A percentile compares a stretch with the other conserved stretches of the same genome.
These are phyloP conservation scores for Brassica rapa DNA, from an alignment of 345 rosid genomes.

Conservation along the genomic window DNA sequence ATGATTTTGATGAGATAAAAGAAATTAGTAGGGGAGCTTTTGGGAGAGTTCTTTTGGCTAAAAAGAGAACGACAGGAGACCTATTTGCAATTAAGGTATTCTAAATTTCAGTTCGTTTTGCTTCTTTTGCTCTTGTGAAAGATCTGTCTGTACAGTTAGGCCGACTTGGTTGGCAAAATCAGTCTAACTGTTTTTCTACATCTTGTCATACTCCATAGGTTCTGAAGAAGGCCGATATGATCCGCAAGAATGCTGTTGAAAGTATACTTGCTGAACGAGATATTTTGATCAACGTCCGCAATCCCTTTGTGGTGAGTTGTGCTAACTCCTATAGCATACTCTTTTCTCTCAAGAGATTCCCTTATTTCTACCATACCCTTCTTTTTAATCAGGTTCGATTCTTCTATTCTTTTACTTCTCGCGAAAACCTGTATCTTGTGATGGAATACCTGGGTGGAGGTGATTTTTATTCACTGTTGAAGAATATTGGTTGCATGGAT, in stretches of 20 bases:
- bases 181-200: slow-evolving; percentile 7
- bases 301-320: slow-evolving; percentile 96
- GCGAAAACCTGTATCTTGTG: slow-evolving; percentile 94
- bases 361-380: slow-evolving; percentile 38
- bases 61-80: slow-evolving; percentile 91
- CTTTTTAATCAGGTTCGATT: slow-evolving; percentile 80
- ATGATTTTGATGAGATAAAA: slow-evolving; percentile 79
- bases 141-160: not conserved
- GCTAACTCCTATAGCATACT: slow-evolving; percentile 40
- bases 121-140: slow-evolving; percentile 16
- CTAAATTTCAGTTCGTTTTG: slow-evolving; percentile 12
- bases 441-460: slow-evolving; percentile 99
- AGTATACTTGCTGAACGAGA: slow-evolving; percentile 95
- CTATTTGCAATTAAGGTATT: slow-evolving; percentile 87
- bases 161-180: slow-evolving; percentile 3
- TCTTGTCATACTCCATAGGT: slow-evolving; percentile 55
- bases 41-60: slow-evolving; percentile 87
- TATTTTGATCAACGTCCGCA: slow-evolving; percentile 86
- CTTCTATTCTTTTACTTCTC: slow-evolving; percentile 95
- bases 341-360: slow-evolving; percentile 25
- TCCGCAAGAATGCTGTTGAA: slow-evolving; percentile 96
- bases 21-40: slow-evolving; percentile 93
- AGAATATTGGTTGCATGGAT: slow-evolving; percentile 83
- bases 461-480: slow-evolving; percentile 86
- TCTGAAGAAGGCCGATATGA: slow-evolving; percentile 94